Conservation (phyloP, 1,284 basidiomycete species). For the Melampsora larici-populina region DNA sequence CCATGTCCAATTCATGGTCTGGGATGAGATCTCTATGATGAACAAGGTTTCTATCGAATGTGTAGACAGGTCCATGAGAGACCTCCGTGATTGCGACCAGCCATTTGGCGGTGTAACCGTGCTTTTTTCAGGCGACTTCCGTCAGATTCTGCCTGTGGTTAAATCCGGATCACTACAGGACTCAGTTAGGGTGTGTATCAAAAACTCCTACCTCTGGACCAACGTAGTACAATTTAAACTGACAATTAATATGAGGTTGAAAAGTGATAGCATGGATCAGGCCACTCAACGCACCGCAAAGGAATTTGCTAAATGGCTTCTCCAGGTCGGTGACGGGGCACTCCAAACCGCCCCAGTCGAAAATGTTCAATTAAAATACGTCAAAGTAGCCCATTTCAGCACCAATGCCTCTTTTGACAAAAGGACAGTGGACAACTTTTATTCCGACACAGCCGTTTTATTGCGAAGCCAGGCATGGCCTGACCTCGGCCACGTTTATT, state of each 20-base stretch:
- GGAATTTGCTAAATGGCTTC: background rate
- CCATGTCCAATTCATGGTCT: background rate
- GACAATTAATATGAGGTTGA: background rate
- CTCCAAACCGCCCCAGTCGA: background rate
- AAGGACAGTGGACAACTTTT: no score
- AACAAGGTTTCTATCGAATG: conserved; percentile 8
- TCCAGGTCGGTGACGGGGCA: background rate
- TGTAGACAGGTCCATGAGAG: background rate
- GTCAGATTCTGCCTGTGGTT: conserved; percentile 9
- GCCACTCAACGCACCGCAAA: background rate
- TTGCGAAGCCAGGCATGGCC: no score
- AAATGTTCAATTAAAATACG: no score
- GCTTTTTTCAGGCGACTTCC: conserved; percentile 10
- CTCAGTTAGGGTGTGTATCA: background rate
- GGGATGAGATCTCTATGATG: conserved; percentile 25
- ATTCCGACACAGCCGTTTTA: no score
- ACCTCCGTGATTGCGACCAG: background rate
- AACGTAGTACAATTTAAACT: background rate
- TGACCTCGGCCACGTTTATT: no score
- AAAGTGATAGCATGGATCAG: background rate
- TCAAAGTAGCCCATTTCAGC: no score
- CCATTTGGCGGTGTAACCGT: background rate
- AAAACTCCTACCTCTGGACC: background rate
- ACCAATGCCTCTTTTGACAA: no score
- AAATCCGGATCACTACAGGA: background rate